phyloP scores from a whole-genome alignment of 768 basidiomycete genomes.

The Chalciporus piperatus region DNA sequence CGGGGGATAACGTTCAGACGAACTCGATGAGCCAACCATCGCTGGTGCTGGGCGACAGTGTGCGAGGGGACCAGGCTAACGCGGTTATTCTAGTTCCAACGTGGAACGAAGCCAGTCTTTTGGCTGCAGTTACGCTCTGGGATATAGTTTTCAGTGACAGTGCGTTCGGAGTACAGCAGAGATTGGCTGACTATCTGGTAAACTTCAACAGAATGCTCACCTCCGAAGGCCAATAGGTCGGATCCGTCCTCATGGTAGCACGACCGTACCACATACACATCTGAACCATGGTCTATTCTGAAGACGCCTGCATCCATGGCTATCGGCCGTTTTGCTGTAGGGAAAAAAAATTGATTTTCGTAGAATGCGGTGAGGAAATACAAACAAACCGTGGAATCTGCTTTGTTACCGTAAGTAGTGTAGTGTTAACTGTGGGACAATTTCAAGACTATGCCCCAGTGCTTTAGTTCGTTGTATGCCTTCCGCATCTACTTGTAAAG shows the following conservation, averaged over 20 bases:
- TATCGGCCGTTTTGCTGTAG: neutral
- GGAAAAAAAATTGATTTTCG: constrained; percentile 11
- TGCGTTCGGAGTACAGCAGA: neutral
- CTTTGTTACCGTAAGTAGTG: too few species aligned
- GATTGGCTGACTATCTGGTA: constrained; percentile 54
- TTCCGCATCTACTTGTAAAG: constrained; percentile 28
- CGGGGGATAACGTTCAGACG: constrained; percentile 18
- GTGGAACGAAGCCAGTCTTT: constrained; percentile 66
- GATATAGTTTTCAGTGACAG: constrained; percentile 11
- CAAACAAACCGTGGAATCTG: too few species aligned
- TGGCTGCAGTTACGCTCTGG: constrained; percentile 44
- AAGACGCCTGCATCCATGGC: constrained; percentile 48
- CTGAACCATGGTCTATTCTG: constrained; percentile 55
- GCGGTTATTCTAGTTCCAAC: constrained; percentile 46
- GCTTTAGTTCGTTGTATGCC: constrained; percentile 18
- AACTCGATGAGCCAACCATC: constrained; percentile 76
- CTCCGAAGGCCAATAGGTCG: constrained; percentile 73
- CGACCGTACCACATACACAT: constrained; percentile 60
- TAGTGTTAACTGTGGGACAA: too few species aligned
- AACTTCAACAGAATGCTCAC: constrained; percentile 69
- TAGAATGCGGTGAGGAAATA: constrained; percentile 37
- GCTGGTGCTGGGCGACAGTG: constrained; percentile 61
- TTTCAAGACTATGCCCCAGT: too few species aligned
- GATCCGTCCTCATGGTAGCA: constrained; percentile 59
- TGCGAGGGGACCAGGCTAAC: constrained; percentile 72